Conservation (phyloP, 331 rosid genomes). For the Spiraea crenata region DNA sequence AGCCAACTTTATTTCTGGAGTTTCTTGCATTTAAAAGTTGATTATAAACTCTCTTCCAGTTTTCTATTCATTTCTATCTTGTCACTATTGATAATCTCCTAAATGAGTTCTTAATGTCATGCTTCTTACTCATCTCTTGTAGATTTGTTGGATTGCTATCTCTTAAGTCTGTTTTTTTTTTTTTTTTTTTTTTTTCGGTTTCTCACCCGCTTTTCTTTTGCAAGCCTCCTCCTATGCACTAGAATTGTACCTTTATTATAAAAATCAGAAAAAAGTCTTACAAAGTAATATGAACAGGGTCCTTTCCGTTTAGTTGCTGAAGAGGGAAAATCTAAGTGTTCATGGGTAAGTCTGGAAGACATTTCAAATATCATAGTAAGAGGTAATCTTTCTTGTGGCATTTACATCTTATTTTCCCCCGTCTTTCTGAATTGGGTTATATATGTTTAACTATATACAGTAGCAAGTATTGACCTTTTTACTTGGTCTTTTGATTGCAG, state of each 20-base stretch:
- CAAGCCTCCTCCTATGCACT: neutral
- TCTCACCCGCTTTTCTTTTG: neutral
- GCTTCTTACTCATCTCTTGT: neutral
- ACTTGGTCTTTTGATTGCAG: constrained; percentile 30
- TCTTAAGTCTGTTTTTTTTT: neutral
- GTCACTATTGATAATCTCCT: neutral
- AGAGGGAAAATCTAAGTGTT: constrained; percentile 96
- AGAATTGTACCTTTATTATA: neutral
- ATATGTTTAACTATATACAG: neutral
- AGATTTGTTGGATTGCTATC: neutral
- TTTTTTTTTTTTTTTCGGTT: neutral
- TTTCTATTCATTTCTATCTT: neutral
- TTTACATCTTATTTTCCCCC: neutral
- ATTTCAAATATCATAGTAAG: constrained; percentile 73
- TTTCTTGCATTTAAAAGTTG: neutral
- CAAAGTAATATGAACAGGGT: constrained; percentile 53
- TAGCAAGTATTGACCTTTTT: constrained; percentile 3
- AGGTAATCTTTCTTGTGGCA: constrained; percentile 48
- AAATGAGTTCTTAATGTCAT: neutral
- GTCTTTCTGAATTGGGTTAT: neutral
- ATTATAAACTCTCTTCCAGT: neutral
- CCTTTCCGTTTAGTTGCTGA: constrained; percentile 95
- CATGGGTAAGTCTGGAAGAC: constrained; percentile 97
- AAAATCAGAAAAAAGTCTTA: constrained; percentile 6
- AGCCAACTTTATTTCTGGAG: neutral